phyloP scores from a whole-genome alignment of 352 stramenopile genomes.

The Pythium coloratum region DNA sequence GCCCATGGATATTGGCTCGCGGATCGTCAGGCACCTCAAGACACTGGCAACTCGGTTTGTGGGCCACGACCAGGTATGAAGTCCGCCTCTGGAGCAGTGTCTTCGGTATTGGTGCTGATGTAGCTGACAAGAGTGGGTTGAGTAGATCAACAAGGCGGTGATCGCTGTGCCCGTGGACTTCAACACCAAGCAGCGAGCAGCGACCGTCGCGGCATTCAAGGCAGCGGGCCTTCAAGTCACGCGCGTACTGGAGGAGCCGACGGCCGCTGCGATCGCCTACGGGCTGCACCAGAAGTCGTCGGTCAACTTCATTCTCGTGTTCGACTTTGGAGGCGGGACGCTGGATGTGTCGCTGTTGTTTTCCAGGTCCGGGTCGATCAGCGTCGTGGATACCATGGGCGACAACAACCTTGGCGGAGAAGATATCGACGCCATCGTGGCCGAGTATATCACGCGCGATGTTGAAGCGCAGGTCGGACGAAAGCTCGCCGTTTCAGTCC shows the following conservation, averaged over 20 bases:
- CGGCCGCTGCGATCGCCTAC: slow-evolving; percentile 95
- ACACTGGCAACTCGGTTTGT: slow-evolving; percentile 52
- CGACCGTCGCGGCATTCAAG: slow-evolving; percentile 47
- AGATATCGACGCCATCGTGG: slow-evolving; percentile 92
- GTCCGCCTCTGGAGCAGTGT: too few species aligned
- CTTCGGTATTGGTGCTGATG: background rate
- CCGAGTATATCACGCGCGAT: slow-evolving; percentile 68
- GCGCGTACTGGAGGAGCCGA: slow-evolving; percentile 87
- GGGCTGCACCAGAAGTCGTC: slow-evolving; percentile 90
- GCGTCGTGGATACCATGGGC: slow-evolving; percentile 94
- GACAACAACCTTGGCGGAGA: slow-evolving; percentile 89
- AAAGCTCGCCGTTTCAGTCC: background rate
- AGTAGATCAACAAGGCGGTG: slow-evolving; percentile 55
- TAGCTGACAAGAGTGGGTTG: background rate
- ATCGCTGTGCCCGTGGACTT: slow-evolving; percentile 67
- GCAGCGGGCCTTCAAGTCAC: slow-evolving; percentile 45
- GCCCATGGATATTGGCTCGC: slow-evolving; percentile 43
- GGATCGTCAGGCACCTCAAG: slow-evolving; percentile 47
- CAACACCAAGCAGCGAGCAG: slow-evolving; percentile 40
- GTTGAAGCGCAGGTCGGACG: slow-evolving; percentile 18
- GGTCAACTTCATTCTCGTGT: slow-evolving; percentile 95
- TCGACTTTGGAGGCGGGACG: slow-evolving; percentile 94
- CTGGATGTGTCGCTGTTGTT: slow-evolving; percentile 94
- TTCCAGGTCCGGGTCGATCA: slow-evolving; percentile 94
- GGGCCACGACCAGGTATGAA: slow-evolving; percentile 51